These are phyloP conservation scores for Datisca glomerata DNA, from an alignment of 306 rosid genomes.

Conservation along the genomic window DNA sequence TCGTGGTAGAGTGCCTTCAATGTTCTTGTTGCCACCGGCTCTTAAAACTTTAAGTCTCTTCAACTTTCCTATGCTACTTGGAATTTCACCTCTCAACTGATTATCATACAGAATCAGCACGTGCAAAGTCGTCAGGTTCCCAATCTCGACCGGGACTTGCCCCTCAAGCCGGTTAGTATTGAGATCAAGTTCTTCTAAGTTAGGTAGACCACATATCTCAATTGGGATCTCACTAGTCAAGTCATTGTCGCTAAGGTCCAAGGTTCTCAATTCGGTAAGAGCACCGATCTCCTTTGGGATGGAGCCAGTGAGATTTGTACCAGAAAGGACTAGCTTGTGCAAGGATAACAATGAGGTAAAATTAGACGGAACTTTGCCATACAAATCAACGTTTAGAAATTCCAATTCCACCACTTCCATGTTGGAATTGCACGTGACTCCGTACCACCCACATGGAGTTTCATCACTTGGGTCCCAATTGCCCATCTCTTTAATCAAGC, in stretches of 20 bases:
- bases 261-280: slow-evolving; percentile 22
- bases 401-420: slow-evolving; percentile 37
- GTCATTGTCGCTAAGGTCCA: slow-evolving; percentile 70
- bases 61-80: slow-evolving; percentile 53
- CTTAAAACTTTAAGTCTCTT: slow-evolving; percentile 43
- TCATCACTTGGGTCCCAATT: slow-evolving; percentile 48
- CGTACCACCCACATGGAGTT: slow-evolving; percentile 78
- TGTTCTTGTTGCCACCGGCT: slow-evolving; percentile 86
- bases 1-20: slow-evolving; percentile 50
- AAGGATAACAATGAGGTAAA: slow-evolving; percentile 50
- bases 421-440: slow-evolving; percentile 53
- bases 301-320: slow-evolving; percentile 66
- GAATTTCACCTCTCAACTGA: slow-evolving; percentile 52
- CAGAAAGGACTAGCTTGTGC: slow-evolving; percentile 36
- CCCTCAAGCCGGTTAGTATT: slow-evolving; percentile 59
- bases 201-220: slow-evolving; percentile 33
- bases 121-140: slow-evolving; percentile 45
- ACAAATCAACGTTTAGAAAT: slow-evolving; percentile 50
- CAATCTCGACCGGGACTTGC: slow-evolving; percentile 47
- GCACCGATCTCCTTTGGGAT: slow-evolving; percentile 50
- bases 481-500: slow-evolving; percentile 28
- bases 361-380: slow-evolving; percentile 41
- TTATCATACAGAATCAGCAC: slow-evolving; percentile 50
- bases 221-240: slow-evolving; percentile 61
- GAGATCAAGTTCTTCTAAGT: slow-evolving; percentile 47